phyloP scores from a whole-genome alignment of 2,329 filamentous ascomycete genomes.

The Xylaria sp. region DNA sequence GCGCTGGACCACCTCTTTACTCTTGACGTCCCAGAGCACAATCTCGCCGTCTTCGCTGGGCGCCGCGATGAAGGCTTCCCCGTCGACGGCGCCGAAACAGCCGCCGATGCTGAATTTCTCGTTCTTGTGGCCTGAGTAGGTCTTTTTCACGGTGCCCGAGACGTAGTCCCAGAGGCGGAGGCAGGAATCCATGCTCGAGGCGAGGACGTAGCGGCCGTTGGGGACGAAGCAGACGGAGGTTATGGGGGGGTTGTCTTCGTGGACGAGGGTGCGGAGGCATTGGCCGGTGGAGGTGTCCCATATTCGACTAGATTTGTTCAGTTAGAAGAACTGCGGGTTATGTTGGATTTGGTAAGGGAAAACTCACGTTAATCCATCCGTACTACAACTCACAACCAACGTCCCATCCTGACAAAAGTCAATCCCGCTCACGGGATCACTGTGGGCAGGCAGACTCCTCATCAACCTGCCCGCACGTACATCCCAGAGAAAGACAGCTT shows the following conservation, averaged over 20 bases:
- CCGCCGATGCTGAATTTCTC: conserved; percentile 78
- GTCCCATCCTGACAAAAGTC: conserved; percentile 92
- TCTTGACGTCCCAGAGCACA: conserved; percentile 84
- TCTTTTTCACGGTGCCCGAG: conserved; percentile 86
- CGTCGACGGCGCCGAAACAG: conserved; percentile 65
- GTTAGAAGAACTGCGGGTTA: too few relatives aligned
- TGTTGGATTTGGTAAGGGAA: not conserved
- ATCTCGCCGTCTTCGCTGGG: conserved; percentile 85
- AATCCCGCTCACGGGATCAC: conserved; percentile 87
- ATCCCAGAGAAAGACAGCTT: conserved; percentile 96
- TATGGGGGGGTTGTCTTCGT: conserved; percentile 91
- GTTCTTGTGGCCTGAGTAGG: conserved; percentile 90
- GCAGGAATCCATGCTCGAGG: conserved; percentile 85
- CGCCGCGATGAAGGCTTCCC: conserved; percentile 61
- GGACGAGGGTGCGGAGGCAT: conserved; percentile 87
- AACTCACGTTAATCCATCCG: conserved; percentile 76
- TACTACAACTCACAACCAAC: conserved; percentile 83
- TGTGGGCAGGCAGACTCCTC: conserved; percentile 88
- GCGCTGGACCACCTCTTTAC: conserved; percentile 74
- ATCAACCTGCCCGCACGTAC: conserved; percentile 81
- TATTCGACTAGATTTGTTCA: conserved; percentile 48
- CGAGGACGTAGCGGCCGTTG: conserved; percentile 88
- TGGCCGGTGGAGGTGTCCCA: conserved; percentile 97
- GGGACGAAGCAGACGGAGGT: conserved; percentile 87
- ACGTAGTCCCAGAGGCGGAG: conserved; percentile 95